Percentiles rank a stretch among this genome's conserved stretches.
phyloP scores from a whole-genome alignment of 306 rosid genomes.

The Boehmeria nivea region DNA sequence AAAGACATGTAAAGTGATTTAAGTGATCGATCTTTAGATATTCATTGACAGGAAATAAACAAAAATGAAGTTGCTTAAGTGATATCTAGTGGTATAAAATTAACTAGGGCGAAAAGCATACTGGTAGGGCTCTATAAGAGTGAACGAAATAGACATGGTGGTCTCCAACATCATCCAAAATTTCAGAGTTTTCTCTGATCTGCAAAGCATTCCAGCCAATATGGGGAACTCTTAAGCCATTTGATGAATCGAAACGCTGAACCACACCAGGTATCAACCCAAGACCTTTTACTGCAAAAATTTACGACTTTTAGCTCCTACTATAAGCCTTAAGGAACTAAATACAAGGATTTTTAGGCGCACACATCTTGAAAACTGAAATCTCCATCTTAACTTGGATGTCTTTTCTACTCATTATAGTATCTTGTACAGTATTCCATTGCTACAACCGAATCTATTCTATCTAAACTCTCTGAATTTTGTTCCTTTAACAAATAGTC shows the following conservation, averaged over 20 bases:
- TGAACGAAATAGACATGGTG: slow-evolving; percentile 87
- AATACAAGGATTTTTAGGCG: too few species aligned
- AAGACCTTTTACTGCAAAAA: slow-evolving; percentile 81
- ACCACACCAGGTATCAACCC: slow-evolving; percentile 92
- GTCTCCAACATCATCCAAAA: slow-evolving; percentile 79
- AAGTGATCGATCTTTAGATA: slow-evolving; percentile 5
- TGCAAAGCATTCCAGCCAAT: slow-evolving; percentile 97
- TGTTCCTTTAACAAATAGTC: too few species aligned
- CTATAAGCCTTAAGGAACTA: background rate
- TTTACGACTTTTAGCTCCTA: slow-evolving; percentile 10
- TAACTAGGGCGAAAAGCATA: slow-evolving; percentile 33
- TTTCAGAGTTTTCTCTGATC: slow-evolving; percentile 50
- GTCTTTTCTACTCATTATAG: too few species aligned
- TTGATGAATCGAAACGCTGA: slow-evolving; percentile 88
- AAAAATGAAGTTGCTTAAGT: background rate
- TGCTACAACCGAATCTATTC: background rate
- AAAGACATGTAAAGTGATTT: slow-evolving; percentile 14
- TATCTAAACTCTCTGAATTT: background rate
- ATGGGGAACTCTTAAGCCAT: slow-evolving; percentile 85
- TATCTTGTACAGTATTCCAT: too few species aligned
- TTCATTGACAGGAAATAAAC: background rate
- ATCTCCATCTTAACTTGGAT: too few species aligned
- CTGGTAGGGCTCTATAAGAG: slow-evolving; percentile 89
- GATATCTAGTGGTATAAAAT: too few species aligned
- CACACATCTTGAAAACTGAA: too few species aligned